Percentiles rank a stretch among this genome's conserved stretches.
Conservation (phyloP, 768 basidiomycete genomes). For the Calocybe gangraenosa region DNA sequence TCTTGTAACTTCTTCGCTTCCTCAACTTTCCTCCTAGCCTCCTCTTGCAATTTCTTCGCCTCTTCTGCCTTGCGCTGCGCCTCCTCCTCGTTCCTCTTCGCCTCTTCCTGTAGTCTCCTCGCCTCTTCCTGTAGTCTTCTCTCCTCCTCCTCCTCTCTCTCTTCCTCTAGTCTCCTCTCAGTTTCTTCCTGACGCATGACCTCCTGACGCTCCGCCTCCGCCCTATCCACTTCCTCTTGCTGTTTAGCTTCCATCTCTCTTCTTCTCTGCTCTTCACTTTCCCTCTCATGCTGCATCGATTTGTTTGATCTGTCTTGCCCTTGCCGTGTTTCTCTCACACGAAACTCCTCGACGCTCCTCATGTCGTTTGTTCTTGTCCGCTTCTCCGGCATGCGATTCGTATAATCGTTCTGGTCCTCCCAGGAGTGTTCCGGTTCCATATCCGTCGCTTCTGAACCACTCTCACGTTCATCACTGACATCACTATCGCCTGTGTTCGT, state of each 20-base stretch:
- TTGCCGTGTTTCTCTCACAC: conserved; percentile 7
- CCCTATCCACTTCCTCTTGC: conserved; percentile 14
- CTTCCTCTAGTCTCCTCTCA: conserved; percentile 20
- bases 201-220: conserved; percentile 15
- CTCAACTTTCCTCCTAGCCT: conserved; percentile 17
- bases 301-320: not conserved
- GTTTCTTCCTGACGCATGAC: conserved; percentile 22
- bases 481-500: conserved; percentile 16
- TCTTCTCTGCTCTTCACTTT: not conserved
- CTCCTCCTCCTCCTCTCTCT: conserved; percentile 18
- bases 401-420: not conserved
- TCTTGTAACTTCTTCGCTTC: conserved; percentile 14
- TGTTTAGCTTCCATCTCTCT: conserved; percentile 1
- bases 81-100: conserved; percentile 20
- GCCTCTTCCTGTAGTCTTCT: conserved; percentile 15
- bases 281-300: not conserved
- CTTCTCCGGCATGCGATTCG: not conserved
- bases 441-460: conserved; percentile 13
- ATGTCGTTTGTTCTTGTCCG: not conserved
- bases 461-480: conserved; percentile 17
- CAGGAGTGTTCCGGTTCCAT: not conserved
- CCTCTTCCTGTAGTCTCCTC: conserved; percentile 2
- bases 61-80: conserved; percentile 18
- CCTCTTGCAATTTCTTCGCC: conserved; percentile 22
- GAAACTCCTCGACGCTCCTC: no score